Base-by-base conservation (phyloP, 2,329 filamentous ascomycete genomes). In the Aspergillus quadrilineatus region DNA sequence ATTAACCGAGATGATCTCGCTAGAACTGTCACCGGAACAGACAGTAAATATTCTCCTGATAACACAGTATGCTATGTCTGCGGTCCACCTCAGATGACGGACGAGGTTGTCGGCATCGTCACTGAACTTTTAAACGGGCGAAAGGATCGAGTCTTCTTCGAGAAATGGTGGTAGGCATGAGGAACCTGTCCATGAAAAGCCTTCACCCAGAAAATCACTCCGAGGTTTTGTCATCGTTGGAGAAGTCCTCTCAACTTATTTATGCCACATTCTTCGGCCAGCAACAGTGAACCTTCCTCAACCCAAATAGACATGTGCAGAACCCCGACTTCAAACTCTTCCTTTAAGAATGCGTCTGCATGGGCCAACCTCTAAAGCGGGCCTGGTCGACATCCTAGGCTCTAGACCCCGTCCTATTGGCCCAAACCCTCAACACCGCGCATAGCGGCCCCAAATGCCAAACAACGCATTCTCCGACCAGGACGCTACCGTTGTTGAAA, bases 41-140 rank as follows among this genome's bases (percentile, higher is more conserved):
- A 68, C 6, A 68, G 71, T 1, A 62, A 65, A 4, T 69, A 54
- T 1, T 42, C 57, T 37, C 58, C 63, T 49, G 61, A 68, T 1
- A 70, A 73, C 1, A 79, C 79, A 0, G 76, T 86, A 3, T 83
- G 85, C 10, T 90, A 89, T 68, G 73, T 90, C 0, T 90, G 88
- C 65, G 88, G 88, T 1, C 81, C 87, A 12, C 85, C 85, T 9
- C 63, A 65, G 2, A 90, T 90, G 87, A 89, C 86, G 1, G 88
- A 90, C 67, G 78, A 82, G 49, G 80, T 89, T 62, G 83, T 87
- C 0, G 71, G 75, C 17, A 58, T 67, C 14, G 64, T 77, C 8
- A 66, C 65, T 37, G 61, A 57, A 1, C 60, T 72, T 2, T 72
- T 80, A 17, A 77, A 75, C 0, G 75, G 84, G 65, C 71, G 77